These are phyloP conservation scores for Epichloe bromicola DNA, from an alignment of 2,329 filamentous ascomycete genomes.

Conservation along the genomic window DNA sequence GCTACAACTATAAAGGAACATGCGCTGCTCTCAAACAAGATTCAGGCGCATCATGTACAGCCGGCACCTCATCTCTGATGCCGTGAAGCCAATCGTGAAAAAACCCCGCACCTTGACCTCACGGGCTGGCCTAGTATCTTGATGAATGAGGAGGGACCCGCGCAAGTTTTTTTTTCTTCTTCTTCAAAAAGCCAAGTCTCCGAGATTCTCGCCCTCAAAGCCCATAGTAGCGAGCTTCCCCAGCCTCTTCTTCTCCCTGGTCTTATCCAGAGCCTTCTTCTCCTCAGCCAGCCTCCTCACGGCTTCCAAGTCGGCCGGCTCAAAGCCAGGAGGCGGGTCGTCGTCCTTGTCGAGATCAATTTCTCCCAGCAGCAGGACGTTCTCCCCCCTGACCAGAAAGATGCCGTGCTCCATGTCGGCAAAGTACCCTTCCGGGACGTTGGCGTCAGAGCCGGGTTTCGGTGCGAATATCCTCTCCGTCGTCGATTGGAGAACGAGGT, in stretches of 20 bases:
- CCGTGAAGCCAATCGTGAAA: neutral
- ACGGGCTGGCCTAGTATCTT: too few relatives aligned
- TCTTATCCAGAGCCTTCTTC: constrained; percentile 55
- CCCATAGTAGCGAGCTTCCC: constrained; percentile 64
- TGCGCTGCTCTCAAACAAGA: neutral
- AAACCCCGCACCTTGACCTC: neutral
- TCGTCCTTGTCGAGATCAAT: constrained; percentile 97
- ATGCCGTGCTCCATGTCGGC: constrained; percentile 77
- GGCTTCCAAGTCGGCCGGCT: constrained; percentile 49
- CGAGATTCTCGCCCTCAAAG: constrained; percentile 76
- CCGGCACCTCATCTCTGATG: neutral
- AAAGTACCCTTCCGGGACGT: constrained; percentile 42
- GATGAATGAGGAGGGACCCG: neutral
- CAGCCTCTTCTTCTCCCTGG: constrained; percentile 56
- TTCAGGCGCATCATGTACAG: neutral
- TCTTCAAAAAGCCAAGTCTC: constrained; percentile 53
- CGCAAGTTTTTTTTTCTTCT: neutral
- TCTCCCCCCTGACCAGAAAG: constrained; percentile 89
- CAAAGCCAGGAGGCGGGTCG: constrained; percentile 62
- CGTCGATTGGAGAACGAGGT: constrained; percentile 88
- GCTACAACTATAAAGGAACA: neutral
- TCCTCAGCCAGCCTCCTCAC: constrained; percentile 64
- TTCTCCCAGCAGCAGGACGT: constrained; percentile 89
- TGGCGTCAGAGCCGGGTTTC: constrained; percentile 26
- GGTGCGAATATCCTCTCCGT: constrained; percentile 72